Evolutionary conservation across 176 grass and related monocot species (phyloP).

Genomic region (Bonia amplexicaulis): DNA sequence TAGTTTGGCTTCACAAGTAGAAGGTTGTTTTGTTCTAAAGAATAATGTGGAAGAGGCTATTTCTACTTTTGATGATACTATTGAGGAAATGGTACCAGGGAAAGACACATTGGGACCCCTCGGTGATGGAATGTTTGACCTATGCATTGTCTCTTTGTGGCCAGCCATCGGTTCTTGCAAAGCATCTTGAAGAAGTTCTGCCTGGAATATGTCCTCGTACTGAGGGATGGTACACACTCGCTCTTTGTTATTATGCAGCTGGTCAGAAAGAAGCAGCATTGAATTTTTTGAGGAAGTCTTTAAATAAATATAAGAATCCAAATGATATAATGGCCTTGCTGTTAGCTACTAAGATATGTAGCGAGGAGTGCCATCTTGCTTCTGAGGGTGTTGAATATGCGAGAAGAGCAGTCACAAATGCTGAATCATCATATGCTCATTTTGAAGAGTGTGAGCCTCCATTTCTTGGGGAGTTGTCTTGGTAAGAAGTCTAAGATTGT

Average conservation of each 20-base stretch:
- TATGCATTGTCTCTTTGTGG: constrained; percentile 67
- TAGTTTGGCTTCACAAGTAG: constrained; percentile 45
- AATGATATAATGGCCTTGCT: constrained; percentile 51
- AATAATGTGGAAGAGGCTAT: constrained; percentile 83
- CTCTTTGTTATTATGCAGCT: constrained; percentile 69
- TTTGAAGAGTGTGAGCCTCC: constrained; percentile 60
- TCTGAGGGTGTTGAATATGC: constrained; percentile 72
- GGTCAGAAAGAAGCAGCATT: constrained; percentile 53
- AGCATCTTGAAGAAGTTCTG: constrained; percentile 67
- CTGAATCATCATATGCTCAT: constrained; percentile 39
- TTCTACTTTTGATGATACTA: constrained; percentile 68
- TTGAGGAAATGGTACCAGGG: constrained; percentile 72
- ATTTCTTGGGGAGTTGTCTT: constrained; percentile 63
- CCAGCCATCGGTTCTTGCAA: constrained; percentile 53
- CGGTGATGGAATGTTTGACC: constrained; percentile 72
- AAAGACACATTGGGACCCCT: constrained; percentile 78
- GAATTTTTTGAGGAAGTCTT: constrained; percentile 74
- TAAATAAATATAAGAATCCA: constrained; percentile 76
- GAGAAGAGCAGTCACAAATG: constrained; percentile 41
- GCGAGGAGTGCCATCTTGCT: constrained; percentile 43
- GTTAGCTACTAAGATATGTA: constrained; percentile 78
- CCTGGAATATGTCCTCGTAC: constrained; percentile 72
- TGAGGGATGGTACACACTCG: constrained; percentile 65
- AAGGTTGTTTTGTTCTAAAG: constrained; percentile 73
- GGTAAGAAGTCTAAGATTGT: constrained; percentile 62